Evolutionary conservation across 441 rosid genomes (phyloP).

Genomic region (Corymbia calophylla): DNA sequence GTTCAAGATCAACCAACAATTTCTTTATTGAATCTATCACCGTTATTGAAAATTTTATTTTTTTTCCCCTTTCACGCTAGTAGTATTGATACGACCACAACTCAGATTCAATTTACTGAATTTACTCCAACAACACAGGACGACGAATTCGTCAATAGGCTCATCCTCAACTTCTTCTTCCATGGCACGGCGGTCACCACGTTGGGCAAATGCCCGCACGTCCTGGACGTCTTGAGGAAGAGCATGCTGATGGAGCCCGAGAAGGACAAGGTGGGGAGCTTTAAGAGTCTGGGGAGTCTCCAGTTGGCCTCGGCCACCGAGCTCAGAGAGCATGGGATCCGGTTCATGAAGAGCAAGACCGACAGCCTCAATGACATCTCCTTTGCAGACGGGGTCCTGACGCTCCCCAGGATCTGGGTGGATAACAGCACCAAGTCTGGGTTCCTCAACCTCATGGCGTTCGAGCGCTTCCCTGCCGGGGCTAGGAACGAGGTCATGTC

Average conservation of each 20-base stretch:
- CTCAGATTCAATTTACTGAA: too few relatives aligned
- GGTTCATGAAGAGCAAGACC: rapidly evolving
- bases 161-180: too few relatives aligned
- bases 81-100: too few relatives aligned
- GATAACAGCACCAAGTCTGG: rapidly evolving
- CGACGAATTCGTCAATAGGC: too few relatives aligned
- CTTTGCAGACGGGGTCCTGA: neutral
- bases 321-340: neutral
- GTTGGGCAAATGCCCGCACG: too few relatives aligned
- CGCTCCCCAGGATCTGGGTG: neutral
- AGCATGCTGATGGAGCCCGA: neutral
- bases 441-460: neutral
- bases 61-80: too few relatives aligned
- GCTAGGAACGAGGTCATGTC: neutral
- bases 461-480: neutral
- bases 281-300: rapidly evolving
- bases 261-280: neutral
- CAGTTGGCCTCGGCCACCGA: neutral
- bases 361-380: neutral
- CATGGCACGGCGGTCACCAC: too few relatives aligned
- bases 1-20: too few relatives aligned
- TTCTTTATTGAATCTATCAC: too few relatives aligned
- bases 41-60: too few relatives aligned
- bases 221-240: too few relatives aligned
- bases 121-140: too few relatives aligned